phyloP scores from a whole-genome alignment of 805 yeast species.

The Lachancea sp. region DNA sequence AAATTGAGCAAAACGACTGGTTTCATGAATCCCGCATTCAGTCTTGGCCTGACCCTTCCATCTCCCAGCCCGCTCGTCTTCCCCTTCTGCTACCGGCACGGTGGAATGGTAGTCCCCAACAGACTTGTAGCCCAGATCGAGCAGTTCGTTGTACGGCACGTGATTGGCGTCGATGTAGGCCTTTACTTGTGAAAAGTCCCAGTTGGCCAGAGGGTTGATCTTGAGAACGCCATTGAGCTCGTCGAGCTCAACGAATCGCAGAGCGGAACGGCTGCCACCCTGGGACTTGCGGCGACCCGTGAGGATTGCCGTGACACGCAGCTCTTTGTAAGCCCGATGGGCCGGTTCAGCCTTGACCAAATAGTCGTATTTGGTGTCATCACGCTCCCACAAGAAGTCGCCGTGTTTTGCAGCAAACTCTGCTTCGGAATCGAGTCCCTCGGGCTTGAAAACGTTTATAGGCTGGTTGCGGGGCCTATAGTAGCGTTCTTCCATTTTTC shows the following conservation, averaged over 20 bases:
- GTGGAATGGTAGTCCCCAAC: conserved; percentile 96
- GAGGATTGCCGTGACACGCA: conserved; percentile 74
- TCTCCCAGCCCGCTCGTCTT: conserved; percentile 93
- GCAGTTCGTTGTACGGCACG: conserved; percentile 80
- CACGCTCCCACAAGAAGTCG: conserved; percentile 71
- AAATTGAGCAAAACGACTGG: conserved; percentile 64
- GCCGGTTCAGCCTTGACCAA: conserved; percentile 91
- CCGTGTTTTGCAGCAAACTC: conserved; percentile 71
- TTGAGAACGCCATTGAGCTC: conserved; percentile 63
- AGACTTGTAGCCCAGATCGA: conserved; percentile 83
- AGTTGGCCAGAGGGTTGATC: conserved; percentile 80
- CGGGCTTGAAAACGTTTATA: conserved; percentile 64
- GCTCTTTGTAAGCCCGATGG: conserved; percentile 69
- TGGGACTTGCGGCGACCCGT: conserved; percentile 90
- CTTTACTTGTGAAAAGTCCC: conserved; percentile 72
- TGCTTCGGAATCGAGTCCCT: conserved; percentile 44
- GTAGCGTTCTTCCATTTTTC: conserved; percentile 51
- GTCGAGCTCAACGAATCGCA: conserved; percentile 75
- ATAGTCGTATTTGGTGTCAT: conserved; percentile 77
- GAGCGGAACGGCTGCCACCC: conserved; percentile 71
- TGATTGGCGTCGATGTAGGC: conserved; percentile 57
- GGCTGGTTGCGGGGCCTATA: conserved; percentile 26
- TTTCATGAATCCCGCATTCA: conserved; percentile 91
- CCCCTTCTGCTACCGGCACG: conserved; percentile 80
- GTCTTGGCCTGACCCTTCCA: conserved; percentile 93